Base-by-base conservation (phyloP, 2,329 filamentous ascomycete genomes). In the Xylariaceae sp. region DNA sequence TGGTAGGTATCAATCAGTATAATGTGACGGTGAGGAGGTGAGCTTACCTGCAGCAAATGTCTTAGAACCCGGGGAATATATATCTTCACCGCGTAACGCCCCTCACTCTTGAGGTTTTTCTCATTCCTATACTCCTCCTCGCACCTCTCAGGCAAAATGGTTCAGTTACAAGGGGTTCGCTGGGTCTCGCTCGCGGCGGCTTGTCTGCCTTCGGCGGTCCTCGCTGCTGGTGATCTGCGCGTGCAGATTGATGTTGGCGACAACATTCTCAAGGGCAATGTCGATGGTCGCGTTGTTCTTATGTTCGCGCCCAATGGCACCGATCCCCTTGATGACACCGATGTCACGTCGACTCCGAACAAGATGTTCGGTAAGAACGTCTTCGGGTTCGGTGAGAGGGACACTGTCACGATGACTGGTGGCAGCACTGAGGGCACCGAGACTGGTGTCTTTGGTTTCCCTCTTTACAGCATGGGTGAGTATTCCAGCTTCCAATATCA, bases 211-310 rank as follows among this genome's bases (percentile, higher is more conserved):
- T 58, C 51, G 54, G 41, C 37, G n/a, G 30, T 51, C 2, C 45
- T 56, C 10, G 60, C 56, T 2, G 5, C 53, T 13, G 53, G 18
- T 53, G 53, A 51, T 41, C 53, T 65, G 11, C 55, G 34, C 1
- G 61, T 65, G 4, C 59, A 65, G 48, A 58, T 74, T 3, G 76
- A 61, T 1, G 55, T 65, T 10, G 74, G 51, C 17, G 39, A 55
- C 4, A 57, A 53, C 18, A 57, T 67, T 11, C 56, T 67, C 39
- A 59, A 56, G 15, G 60, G 61, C 45, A 52, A 37, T 3, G 23
- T 63, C 44, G 62, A 67, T 30, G 65, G 65, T 18, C 64, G 64
- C n/a, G 61, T 67, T 23, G 62, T 67, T n/a, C 59, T 67, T 47
- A 65, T 67, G 57, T 67, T 67, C 30, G 65, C 65, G n/a, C 65